Percentiles rank a stretch among this genome's conserved stretches.
These are phyloP conservation scores for Clonostachys solani DNA, from an alignment of 2,329 filamentous ascomycete genomes.

Conservation along the genomic window DNA sequence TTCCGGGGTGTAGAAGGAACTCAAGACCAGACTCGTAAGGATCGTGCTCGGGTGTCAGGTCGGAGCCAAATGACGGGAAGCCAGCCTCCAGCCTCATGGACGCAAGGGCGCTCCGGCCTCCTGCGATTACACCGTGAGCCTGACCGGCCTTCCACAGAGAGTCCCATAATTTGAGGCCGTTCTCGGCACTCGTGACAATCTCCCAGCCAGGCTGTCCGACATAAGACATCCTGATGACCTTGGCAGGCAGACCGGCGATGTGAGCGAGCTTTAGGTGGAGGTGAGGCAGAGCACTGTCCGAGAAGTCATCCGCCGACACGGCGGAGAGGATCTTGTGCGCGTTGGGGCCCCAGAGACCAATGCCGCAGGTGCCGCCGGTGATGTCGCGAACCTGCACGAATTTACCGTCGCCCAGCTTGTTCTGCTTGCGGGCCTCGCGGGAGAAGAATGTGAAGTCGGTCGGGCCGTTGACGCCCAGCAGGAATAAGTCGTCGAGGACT, in stretches of 20 bases:
- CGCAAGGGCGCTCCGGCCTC: slow-evolving; percentile 54
- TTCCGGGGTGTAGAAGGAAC: slow-evolving; percentile 45
- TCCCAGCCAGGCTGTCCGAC: slow-evolving; percentile 62
- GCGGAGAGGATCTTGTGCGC: slow-evolving; percentile 43
- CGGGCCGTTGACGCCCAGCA: slow-evolving; percentile 52
- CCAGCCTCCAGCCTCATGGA: slow-evolving; percentile 56
- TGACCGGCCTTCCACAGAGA: slow-evolving; percentile 49
- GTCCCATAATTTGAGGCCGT: slow-evolving; percentile 56
- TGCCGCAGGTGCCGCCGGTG: slow-evolving; percentile 54
- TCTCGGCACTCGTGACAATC: slow-evolving; percentile 55
- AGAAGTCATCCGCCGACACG: slow-evolving; percentile 39
- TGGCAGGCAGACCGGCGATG: slow-evolving; percentile 52
- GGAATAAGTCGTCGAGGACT: slow-evolving; percentile 42
- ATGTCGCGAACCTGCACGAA: slow-evolving; percentile 52
- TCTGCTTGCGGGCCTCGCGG: slow-evolving; percentile 45
- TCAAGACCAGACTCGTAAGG: slow-evolving; percentile 55
- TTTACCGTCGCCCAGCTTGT: slow-evolving; percentile 26
- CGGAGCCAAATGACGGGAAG: slow-evolving; percentile 49
- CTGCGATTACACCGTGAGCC: slow-evolving; percentile 50
- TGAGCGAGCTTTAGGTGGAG: slow-evolving; percentile 41
- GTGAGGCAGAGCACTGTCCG: slow-evolving; percentile 39
- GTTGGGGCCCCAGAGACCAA: slow-evolving; percentile 59
- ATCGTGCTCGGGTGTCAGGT: slow-evolving; percentile 58
- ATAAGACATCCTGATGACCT: slow-evolving; percentile 50
- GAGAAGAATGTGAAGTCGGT: slow-evolving; percentile 49